Evolutionary conservation across 176 grass and related monocot genomes (phyloP).

Genomic region (Eragrostis nindensis): DNA sequence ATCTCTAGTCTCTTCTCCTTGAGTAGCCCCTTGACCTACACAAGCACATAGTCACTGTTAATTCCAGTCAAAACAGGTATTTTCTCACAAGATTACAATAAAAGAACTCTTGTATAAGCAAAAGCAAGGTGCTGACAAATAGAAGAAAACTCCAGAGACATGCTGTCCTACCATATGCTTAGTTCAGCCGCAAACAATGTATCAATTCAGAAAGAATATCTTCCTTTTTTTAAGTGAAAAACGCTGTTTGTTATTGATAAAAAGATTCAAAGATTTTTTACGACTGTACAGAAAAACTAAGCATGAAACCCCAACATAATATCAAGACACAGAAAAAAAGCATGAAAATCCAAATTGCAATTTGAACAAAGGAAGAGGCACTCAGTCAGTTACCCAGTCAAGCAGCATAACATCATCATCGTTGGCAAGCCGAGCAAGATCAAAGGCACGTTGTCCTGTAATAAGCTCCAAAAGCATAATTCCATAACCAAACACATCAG

Average conservation of each 20-base stretch:
- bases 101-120: neutral
- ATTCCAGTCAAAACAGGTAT: neutral
- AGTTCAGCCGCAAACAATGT: slow-evolving; percentile 4
- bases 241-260: neutral
- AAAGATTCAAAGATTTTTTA: neutral
- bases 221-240: neutral
- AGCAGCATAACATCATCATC: slow-evolving; percentile 95
- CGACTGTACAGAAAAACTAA: neutral
- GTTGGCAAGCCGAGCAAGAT: slow-evolving; percentile 89
- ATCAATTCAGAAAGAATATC: neutral
- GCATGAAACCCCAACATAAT: neutral
- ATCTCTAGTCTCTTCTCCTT: slow-evolving; percentile 80
- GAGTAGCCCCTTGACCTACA: slow-evolving; percentile 85
- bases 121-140: neutral
- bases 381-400: slow-evolving; percentile 69
- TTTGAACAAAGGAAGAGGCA: slow-evolving; percentile 14
- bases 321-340: neutral
- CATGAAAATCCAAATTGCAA: neutral
- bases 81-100: slow-evolving; percentile 3
- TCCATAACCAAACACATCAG: slow-evolving; percentile 91
- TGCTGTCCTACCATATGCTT: neutral
- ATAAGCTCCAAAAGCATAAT: slow-evolving; percentile 95
- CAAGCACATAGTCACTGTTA: slow-evolving; percentile 15
- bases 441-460: slow-evolving; percentile 89
- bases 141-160: neutral